Base-by-base conservation (phyloP, 768 basidiomycete species). In the Fomitopsis serialis region DNA sequence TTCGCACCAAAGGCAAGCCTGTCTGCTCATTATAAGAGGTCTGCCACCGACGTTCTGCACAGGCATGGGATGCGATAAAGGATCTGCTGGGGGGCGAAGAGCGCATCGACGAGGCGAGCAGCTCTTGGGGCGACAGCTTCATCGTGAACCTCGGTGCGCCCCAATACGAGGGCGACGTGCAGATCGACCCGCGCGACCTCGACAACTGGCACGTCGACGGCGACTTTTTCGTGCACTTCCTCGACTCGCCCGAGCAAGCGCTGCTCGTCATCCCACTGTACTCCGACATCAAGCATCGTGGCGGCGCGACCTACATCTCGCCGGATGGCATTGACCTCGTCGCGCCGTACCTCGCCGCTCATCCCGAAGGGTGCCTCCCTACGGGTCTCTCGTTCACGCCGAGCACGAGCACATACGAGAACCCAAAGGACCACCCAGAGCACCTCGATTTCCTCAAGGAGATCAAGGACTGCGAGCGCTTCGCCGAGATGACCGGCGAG, bases 121-220 rank as follows among this genome's bases (percentile, higher is more conserved):
- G 74, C 52, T 61, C 68, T 13, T 84, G 81, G 80, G 75, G 76
- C 27, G 79, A 83, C 68, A 77, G 77, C 29, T 81, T 84, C 64
- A 84, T 84, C 56, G 77, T 84, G 43, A 85, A 84, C 61, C 67
- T 85, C 19, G 82, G 82, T 21, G 74, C 69, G 13, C 71, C 75
- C 7, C 74, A 75, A 66, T 73, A 36, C 35, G 73, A 71, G 53
- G 63, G 64, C 24, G 61, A 59, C 35, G 62, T 67, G 42, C 48
- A 42, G 15, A 59, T 75, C 15, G 59, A 65, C 29, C 78, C 79
- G 4, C 62, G 66, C 50, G 73, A 79, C 46, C 66, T 86, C 51
- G 74, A 76, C 52, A 82, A 84, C 57, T 86, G 83, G 82, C 83
- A 85, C 63, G 78, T 81, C 42, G 79, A 81, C 58, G 81, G 79